Percentiles rank a stretch among this genome's conserved stretches.
These are phyloP conservation scores for Dryas drummondii DNA, from an alignment of 306 rosid genomes.

Conservation along the genomic window DNA sequence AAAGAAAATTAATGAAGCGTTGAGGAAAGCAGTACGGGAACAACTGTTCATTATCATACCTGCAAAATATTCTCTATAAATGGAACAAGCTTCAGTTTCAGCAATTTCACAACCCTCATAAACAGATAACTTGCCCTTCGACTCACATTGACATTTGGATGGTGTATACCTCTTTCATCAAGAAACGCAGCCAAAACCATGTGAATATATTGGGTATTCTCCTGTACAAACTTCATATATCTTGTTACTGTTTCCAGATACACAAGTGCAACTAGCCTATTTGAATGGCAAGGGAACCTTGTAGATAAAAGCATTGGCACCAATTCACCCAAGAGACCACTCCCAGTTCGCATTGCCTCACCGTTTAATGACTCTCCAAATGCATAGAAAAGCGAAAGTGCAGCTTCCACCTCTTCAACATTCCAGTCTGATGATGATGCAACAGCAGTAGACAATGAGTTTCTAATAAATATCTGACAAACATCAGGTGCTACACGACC, in stretches of 20 bases:
- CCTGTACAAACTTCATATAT: conserved; percentile 81
- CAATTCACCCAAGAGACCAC: conserved; percentile 70
- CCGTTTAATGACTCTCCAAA: conserved; percentile 80
- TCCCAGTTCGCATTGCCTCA: conserved; percentile 63
- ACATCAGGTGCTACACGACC: conserved; percentile 73
- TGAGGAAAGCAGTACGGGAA: conserved; percentile 12
- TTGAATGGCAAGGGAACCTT: conserved; percentile 81
- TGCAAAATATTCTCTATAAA: conserved; percentile 85
- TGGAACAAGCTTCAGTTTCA: conserved; percentile 86
- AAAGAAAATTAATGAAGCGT: conserved; percentile 6
- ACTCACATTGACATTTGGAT: conserved; percentile 73
- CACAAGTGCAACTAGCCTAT: conserved; percentile 90
- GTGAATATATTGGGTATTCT: conserved; percentile 71
- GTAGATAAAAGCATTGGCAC: conserved; percentile 76
- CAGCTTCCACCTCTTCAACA: conserved; percentile 90
- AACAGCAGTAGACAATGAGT: conserved; percentile 61
- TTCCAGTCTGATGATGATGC: conserved; percentile 64
- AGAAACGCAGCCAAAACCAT: conserved; percentile 85
- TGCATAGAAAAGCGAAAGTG: conserved; percentile 77
- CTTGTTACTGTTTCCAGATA: conserved; percentile 90
- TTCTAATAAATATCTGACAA: conserved; percentile 70
- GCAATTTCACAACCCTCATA: conserved; percentile 88
- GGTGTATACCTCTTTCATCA: conserved; percentile 97
- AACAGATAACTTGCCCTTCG: conserved; percentile 91
- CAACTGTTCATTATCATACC: conserved; percentile 41